Evolutionary conservation across 768 basidiomycete species (phyloP).

Genomic region (Kwoniella botswanensis): DNA sequence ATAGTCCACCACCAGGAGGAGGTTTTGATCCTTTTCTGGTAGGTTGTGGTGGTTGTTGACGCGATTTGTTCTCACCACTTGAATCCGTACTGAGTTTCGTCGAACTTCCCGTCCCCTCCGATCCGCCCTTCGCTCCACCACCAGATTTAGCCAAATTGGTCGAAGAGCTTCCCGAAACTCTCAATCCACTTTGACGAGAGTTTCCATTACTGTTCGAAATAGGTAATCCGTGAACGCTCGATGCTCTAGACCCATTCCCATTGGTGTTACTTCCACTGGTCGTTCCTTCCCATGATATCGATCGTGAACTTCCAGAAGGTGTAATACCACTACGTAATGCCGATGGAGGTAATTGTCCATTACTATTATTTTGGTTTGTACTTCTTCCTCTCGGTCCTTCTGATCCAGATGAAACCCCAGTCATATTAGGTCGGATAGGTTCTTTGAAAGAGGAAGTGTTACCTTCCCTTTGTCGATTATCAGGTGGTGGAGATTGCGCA

Average conservation of each 20-base stretch:
- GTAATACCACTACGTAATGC: conserved; percentile 17
- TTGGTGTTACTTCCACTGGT: background rate
- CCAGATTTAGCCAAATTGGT: conserved; percentile 8
- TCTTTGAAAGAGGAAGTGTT: background rate
- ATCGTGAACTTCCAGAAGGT: conserved; percentile 22
- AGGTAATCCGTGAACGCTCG: conserved; percentile 5
- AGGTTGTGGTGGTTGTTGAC: background rate
- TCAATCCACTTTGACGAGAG: background rate
- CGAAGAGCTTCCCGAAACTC: conserved; percentile 2
- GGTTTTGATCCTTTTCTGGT: conserved; percentile 2
- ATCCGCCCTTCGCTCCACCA: background rate
- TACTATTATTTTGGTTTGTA: background rate
- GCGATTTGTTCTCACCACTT: conserved; percentile 9
- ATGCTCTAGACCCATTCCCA: conserved; percentile 2
- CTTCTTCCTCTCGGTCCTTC: conserved; percentile 13
- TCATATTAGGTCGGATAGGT: conserved; percentile 19
- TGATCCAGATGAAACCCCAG: conserved; percentile 17
- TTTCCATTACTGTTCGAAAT: background rate
- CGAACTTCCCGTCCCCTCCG: conserved; percentile 28
- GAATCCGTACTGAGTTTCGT: conserved; percentile 27
- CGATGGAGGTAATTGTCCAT: conserved; percentile 16
- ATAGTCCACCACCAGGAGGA: background rate
- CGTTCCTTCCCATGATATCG: conserved; percentile 33
- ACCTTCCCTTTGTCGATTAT: conserved; percentile 7
- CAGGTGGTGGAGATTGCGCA: conserved; percentile 21